Base-by-base conservation (phyloP, 257 asterid genomes). In the Gardenia jasminoides region DNA sequence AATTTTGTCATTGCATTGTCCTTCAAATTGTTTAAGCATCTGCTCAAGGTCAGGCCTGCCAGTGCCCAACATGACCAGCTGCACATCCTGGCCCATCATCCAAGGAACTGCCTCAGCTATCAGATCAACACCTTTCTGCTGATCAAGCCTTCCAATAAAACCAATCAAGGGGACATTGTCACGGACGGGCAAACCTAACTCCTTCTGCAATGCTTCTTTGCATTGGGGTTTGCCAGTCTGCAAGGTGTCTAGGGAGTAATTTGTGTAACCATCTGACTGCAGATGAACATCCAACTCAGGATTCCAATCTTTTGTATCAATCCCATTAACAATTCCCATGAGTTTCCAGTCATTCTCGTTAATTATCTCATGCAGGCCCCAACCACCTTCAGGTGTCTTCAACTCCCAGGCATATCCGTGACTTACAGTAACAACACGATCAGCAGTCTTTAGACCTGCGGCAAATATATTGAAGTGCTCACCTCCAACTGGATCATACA, bases 401-500 rank as follows among this genome's bases (percentile, higher is more conserved):
- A 96, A 81, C 88, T 96, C 98, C 99, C 97, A 87, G 31, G 97
- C 74, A 72, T 96, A 96, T 59, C 96, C 98, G 56, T 86, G 96
- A 62, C 99, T 96, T 44, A 96, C 99, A 0, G 99, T 92, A 28
- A 93, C 95, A 10, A 91, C 74, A 22, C 97, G 98, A 70, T 96
- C 98, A 0, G 98, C 98, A 9, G 92, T 54, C 82, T 91, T 96
- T 72, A 96, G 74, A 77, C 99, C 99, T 4, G 99, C 99, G 0
- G 98, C 98, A 75, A 96, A 96, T 83, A 93, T 91, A 83, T 96
- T 96, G 86, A 90, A 82, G 89, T 96, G 99, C 44, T 90, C 98
- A 15, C 99, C 99, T 73, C 99, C 99, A 11, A 93, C 22, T 8
- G 99, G 98, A 78, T 96, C 99, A 26, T 90, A 88, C 79, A 96